phyloP scores from a whole-genome alignment of 2,329 filamentous ascomycete species.

The Stagonosporopsis cucurbitacearum region DNA sequence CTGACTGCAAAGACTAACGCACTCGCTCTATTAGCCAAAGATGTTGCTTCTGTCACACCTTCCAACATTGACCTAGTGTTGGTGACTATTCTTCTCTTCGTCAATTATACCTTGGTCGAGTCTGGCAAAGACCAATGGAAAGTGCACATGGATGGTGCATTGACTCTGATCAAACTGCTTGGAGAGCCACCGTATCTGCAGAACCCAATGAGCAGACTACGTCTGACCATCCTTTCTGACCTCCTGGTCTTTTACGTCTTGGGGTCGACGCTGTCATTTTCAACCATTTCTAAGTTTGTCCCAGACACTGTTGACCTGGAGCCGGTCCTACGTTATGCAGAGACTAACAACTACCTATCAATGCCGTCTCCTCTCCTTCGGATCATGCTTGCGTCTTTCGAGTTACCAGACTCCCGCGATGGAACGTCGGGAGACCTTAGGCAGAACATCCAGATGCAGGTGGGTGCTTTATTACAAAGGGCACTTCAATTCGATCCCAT shows the following conservation, averaged over 20 bases:
- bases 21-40: constrained; percentile 51
- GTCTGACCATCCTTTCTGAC: constrained; percentile 45
- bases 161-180: constrained; percentile 53
- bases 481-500: constrained; percentile 43
- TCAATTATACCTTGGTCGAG: constrained; percentile 59
- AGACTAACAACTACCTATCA: constrained; percentile 51
- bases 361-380: constrained; percentile 45
- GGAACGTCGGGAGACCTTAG: constrained; percentile 14
- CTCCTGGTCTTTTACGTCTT: constrained; percentile 47
- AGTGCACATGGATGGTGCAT: constrained; percentile 59
- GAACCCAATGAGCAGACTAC: constrained; percentile 41
- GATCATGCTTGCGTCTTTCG: constrained; percentile 47
- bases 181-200: constrained; percentile 38
- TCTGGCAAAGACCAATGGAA: constrained; percentile 60
- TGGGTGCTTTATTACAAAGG: constrained; percentile 31
- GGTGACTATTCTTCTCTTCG: constrained; percentile 57
- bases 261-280: constrained; percentile 43
- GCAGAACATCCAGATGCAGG: constrained; percentile 33
- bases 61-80: constrained; percentile 52
- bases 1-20: constrained; percentile 58
- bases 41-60: constrained; percentile 35
- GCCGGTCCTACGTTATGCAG: constrained; percentile 47
- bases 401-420: constrained; percentile 37
- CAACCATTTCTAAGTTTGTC: constrained; percentile 35
- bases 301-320: constrained; percentile 42